A percentile compares a stretch with the other conserved stretches of the same genome.
phyloP scores from a whole-genome alignment of 2,329 filamentous ascomycete genomes.

The Calonectria ilicicola region DNA sequence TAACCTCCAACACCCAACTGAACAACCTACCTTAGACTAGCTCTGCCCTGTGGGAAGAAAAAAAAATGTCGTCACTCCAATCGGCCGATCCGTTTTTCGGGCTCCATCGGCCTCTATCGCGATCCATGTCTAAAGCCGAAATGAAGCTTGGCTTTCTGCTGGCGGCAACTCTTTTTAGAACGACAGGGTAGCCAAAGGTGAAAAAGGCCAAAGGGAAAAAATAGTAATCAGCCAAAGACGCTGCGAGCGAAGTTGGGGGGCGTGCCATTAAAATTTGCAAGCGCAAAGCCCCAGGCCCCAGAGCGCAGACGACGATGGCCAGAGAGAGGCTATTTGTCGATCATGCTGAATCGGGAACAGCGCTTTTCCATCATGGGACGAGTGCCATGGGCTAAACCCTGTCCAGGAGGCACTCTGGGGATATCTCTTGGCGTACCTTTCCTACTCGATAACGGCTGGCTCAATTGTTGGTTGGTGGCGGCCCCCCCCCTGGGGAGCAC shows the following conservation, averaged over 20 bases:
- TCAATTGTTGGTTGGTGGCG: slow-evolving; percentile 28
- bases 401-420: slow-evolving; percentile 39
- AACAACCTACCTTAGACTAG: slow-evolving; percentile 20
- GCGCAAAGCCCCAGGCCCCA: background rate
- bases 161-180: slow-evolving; percentile 30
- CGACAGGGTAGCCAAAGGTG: background rate
- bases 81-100: slow-evolving; percentile 35
- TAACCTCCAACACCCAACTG: slow-evolving; percentile 17
- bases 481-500: slow-evolving; percentile 12
- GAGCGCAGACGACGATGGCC: slow-evolving; percentile 8
- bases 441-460: slow-evolving; percentile 29
- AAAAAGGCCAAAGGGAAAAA: slow-evolving; percentile 22
- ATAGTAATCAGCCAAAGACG: background rate
- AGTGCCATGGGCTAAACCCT: slow-evolving; percentile 30
- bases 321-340: slow-evolving; percentile 36
- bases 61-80: slow-evolving; percentile 35
- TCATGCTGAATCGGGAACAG: slow-evolving; percentile 36
- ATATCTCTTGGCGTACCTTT: slow-evolving; percentile 42
- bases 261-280: slow-evolving; percentile 31
- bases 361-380: slow-evolving; percentile 34
- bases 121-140: slow-evolving; percentile 31
- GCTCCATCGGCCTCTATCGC: slow-evolving; percentile 8
- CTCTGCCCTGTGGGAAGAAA: slow-evolving; percentile 1
- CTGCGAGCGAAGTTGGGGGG: slow-evolving; percentile 20
- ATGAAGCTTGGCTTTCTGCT: slow-evolving; percentile 38